Conservation (phyloP, 2,329 filamentous ascomycete genomes). For the Xylariaceae sp. region DNA sequence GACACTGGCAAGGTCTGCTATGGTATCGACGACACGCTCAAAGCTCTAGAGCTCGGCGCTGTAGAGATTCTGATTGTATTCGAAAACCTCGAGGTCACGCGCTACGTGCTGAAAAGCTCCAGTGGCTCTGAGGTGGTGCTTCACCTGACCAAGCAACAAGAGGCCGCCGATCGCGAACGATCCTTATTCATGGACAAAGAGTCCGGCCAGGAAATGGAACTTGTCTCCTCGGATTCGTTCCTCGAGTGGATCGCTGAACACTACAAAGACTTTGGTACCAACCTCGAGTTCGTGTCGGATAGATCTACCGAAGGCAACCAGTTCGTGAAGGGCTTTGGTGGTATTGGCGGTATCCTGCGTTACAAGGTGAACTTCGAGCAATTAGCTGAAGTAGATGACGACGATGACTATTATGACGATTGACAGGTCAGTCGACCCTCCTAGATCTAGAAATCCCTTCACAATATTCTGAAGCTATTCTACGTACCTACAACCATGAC, state of each 20-base stretch:
- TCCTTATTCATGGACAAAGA: slow-evolving; percentile 91
- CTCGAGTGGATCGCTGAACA: slow-evolving; percentile 99
- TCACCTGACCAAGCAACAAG: slow-evolving; percentile 84
- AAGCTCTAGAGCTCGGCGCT: slow-evolving; percentile 92
- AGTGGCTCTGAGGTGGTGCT: slow-evolving; percentile 69
- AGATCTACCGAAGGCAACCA: slow-evolving; percentile 97
- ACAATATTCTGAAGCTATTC: slow-evolving; percentile 8
- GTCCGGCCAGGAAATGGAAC: slow-evolving; percentile 96
- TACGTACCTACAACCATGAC: slow-evolving; percentile 7
- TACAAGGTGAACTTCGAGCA: slow-evolving; percentile 99
- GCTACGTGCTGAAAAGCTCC: slow-evolving; percentile 83
- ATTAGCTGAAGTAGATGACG: slow-evolving; percentile 83
- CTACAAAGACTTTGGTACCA: slow-evolving; percentile 96
- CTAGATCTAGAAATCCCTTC: slow-evolving; percentile 13
- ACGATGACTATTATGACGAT: slow-evolving; percentile 85
- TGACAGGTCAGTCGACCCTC: slow-evolving; percentile 30
- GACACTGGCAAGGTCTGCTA: slow-evolving; percentile 97
- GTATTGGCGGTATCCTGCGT: slow-evolving; percentile 92
- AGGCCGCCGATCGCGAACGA: slow-evolving; percentile 70
- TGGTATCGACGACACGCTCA: slow-evolving; percentile 94
- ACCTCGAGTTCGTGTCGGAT: slow-evolving; percentile 95
- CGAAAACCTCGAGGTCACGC: slow-evolving; percentile 92
- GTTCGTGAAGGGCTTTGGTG: slow-evolving; percentile 99
- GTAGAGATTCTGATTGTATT: slow-evolving; percentile 94
- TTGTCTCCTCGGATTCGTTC: slow-evolving; percentile 82